Conservation (phyloP, 345 rosid genomes). For the Jatropha curcas region DNA sequence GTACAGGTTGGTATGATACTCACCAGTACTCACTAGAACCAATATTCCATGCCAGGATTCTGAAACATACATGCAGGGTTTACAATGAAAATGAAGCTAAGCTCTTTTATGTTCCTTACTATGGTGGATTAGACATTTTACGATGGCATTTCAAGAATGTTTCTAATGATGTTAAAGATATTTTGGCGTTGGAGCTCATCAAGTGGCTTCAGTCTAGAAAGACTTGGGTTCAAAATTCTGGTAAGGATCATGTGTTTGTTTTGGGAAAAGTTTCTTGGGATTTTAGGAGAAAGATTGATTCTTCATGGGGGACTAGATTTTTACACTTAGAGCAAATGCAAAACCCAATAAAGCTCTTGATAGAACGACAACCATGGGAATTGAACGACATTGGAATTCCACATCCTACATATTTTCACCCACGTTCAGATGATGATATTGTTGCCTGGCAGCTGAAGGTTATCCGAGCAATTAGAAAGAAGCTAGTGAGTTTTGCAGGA, state of each 20-base stretch:
- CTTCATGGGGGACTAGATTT: conserved; percentile 72
- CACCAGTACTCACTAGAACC: conserved; percentile 80
- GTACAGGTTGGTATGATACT: conserved; percentile 63
- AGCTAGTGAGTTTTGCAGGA: conserved; percentile 64
- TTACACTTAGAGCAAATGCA: conserved; percentile 72
- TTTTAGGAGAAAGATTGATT: conserved; percentile 56
- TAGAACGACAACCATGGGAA: conserved; percentile 89
- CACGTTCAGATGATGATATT: conserved; percentile 62
- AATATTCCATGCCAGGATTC: conserved; percentile 64
- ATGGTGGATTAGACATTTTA: conserved; percentile 75
- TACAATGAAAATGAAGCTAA: conserved; percentile 58
- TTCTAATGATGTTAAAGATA: conserved; percentile 64
- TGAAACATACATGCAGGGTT: conserved; percentile 85
- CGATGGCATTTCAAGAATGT: conserved; percentile 94
- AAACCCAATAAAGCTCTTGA: conserved; percentile 73
- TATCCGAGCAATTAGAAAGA: conserved; percentile 43
- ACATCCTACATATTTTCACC: conserved; percentile 84
- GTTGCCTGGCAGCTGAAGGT: conserved; percentile 63
- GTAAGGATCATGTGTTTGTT: conserved; percentile 88
- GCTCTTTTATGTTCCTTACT: conserved; percentile 81
- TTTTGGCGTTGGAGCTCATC: conserved; percentile 49
- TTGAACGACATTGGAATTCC: conserved; percentile 75
- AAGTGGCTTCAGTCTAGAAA: conserved; percentile 65
- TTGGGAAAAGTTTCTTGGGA: conserved; percentile 88
- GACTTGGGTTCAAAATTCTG: conserved; percentile 55